Percentiles rank a stretch among this genome's conserved stretches.
Conservation (phyloP, 331 rosid species). For the Prunus yedoensis region DNA sequence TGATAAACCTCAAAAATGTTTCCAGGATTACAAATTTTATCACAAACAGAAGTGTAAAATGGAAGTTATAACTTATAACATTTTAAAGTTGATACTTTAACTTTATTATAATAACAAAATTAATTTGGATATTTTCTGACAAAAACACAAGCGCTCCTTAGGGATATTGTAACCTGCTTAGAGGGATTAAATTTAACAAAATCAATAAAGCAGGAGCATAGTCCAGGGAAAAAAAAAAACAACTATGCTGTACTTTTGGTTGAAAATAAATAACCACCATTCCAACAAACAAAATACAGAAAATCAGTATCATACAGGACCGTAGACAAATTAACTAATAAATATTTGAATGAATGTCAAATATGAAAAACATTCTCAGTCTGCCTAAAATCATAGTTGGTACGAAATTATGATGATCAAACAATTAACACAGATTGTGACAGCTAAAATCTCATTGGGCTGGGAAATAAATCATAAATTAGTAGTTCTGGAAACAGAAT, state of each 20-base stretch:
- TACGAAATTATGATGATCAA: not conserved
- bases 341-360: not conserved
- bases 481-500: constrained; percentile 7
- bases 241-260: not conserved
- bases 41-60: too few relatives aligned
- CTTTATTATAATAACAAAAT: too few relatives aligned
- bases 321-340: not conserved
- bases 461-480: not conserved
- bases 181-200: not conserved
- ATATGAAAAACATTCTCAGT: not conserved
- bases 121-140: too few relatives aligned
- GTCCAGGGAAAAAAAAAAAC: not conserved
- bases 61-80: too few relatives aligned
- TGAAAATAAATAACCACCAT: not conserved
- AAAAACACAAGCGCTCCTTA: too few relatives aligned
- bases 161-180: not conserved
- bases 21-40: too few relatives aligned
- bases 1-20: too few relatives aligned
- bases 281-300: not conserved
- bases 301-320: not conserved
- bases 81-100: too few relatives aligned
- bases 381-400: not conserved
- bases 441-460: not conserved
- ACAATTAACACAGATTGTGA: not conserved
- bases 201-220: not conserved